Base-by-base conservation (phyloP, 2,329 filamentous ascomycete species). In the Nemania sp. region DNA sequence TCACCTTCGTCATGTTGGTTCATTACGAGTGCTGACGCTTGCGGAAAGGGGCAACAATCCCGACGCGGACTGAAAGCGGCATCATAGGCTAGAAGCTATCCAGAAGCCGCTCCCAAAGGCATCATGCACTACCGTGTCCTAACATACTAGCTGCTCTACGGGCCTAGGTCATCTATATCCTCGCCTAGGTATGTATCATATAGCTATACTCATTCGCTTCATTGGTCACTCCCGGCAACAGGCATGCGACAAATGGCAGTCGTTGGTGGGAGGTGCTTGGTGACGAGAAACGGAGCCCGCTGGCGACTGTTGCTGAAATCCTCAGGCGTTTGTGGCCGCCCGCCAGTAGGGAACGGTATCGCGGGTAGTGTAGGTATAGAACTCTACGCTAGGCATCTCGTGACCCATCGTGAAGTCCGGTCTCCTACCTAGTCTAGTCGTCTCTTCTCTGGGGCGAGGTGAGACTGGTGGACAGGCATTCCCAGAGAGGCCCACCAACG, bases 401-500 rank as follows among this genome's bases (percentile, higher is more conserved):
- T 35, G 25, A 40, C 47, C 47, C 49, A 47, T 51, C 37, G 48
- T n/a, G n/a, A n/a, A n/a, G n/a, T n/a, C n/a, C n/a, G n/a, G n/a
- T 39, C 49, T 17, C 53, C 54, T 55, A 54, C 46, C 51, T 51
- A 47, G 25, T 29, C 25, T 29, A 29, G 25, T 29, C 54, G 20
- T 15, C 12, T 25, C 60, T 65, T 54, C 60, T 29, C 25, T 29
- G 25, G 25, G 25, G 25, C 25, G 25, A 48, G 32, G 60, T 55
- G 45, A 58, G 63, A 65, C 63, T 65, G 61, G 61, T 57, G 29
- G 48, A 57, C 47, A 56, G 54, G 50, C 54, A 39, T 64, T 49
- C 21, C 40, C 34, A 47, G 40, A 25, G 40, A 18, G 57, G 21
- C 40, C 63, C 61, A 63, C 63, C 47, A 50, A 34, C 55, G 47